Percentiles rank a stretch among this genome's conserved stretches.
phyloP scores from a whole-genome alignment of 2,329 filamentous ascomycete genomes.

The Diaporthe capsici region DNA sequence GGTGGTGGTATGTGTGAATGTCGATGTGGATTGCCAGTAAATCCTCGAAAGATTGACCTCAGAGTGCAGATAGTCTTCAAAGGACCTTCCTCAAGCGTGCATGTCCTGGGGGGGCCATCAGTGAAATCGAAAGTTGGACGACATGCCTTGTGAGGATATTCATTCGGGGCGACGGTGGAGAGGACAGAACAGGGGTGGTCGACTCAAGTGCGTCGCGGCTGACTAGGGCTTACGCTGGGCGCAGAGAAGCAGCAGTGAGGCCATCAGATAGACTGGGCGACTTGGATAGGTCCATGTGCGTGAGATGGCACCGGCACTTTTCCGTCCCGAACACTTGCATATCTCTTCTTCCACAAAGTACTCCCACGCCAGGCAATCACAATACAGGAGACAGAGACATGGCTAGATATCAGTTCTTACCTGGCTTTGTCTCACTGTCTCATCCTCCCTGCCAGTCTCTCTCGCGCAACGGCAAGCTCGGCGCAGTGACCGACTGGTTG shows the following conservation, averaged over 20 bases:
- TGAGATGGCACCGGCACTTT: neutral
- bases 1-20: neutral
- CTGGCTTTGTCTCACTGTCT: conserved; percentile 3
- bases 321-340: conserved; percentile 1
- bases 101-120: neutral
- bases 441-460: neutral
- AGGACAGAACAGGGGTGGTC: neutral
- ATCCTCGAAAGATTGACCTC: neutral
- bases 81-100: conserved; percentile 1
- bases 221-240: conserved; percentile 3
- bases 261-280: neutral
- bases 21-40: neutral
- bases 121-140: neutral
- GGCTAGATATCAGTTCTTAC: neutral
- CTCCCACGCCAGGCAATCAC: neutral
- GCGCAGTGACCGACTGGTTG: neutral
- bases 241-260: neutral
- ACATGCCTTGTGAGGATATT: neutral
- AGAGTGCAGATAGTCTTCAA: neutral
- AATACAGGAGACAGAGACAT: neutral
- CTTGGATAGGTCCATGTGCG: neutral
- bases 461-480: neutral
- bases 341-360: neutral
- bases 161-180: neutral
- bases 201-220: neutral